Conservation (phyloP, 139 green algal genomes). For the Chlamydomonas eustigma region DNA sequence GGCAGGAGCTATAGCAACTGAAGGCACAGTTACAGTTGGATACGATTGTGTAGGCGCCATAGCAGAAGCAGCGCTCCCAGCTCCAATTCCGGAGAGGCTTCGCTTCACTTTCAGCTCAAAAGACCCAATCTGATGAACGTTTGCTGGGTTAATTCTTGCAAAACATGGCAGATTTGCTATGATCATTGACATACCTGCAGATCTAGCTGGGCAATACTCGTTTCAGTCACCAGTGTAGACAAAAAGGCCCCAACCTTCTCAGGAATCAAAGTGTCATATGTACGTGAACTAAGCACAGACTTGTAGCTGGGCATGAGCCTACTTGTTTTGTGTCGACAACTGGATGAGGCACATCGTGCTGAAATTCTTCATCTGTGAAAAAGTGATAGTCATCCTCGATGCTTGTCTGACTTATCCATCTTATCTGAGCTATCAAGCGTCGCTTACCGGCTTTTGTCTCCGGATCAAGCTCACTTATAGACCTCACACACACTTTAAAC, state of each 20-base stretch:
- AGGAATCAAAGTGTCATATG: too few relatives aligned
- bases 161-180: too few relatives aligned
- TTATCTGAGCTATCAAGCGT: too few relatives aligned
- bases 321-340: background rate
- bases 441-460: too few relatives aligned
- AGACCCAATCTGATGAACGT: conserved; percentile 57
- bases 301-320: too few relatives aligned
- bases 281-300: too few relatives aligned
- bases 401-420: too few relatives aligned
- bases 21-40: conserved; percentile 13
- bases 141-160: too few relatives aligned
- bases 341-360: background rate
- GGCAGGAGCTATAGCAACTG: too few relatives aligned
- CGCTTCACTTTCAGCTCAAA: conserved; percentile 72
- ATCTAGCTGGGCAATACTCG: conserved; percentile 77
- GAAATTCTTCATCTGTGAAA: background rate
- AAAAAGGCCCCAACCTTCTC: conserved; percentile 76
- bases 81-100: conserved; percentile 18
- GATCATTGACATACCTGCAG: conserved; percentile 55
- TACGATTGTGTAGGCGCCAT: background rate
- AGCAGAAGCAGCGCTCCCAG: conserved; percentile 16
- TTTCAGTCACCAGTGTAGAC: conserved; percentile 71
- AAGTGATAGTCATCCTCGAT: too few relatives aligned
- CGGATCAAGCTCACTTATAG: too few relatives aligned
- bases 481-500: too few relatives aligned